Evolutionary conservation across 2,329 filamentous ascomycete species (phyloP).

Genomic region (Bipolaris zeicola): DNA sequence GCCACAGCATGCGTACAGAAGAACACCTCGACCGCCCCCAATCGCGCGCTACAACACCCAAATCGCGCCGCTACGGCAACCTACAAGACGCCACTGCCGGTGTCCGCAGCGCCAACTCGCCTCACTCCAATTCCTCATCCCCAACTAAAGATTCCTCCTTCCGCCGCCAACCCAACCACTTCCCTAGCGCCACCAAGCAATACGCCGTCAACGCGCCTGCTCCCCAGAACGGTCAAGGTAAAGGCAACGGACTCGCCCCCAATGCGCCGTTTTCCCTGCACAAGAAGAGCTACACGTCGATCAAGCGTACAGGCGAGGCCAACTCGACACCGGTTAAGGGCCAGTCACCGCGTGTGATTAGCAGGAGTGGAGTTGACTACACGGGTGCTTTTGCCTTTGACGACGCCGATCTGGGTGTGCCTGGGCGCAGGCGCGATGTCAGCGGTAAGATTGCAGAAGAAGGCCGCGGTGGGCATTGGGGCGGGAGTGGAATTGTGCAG

Average conservation of each 20-base stretch:
- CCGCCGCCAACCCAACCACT: constrained; percentile 22
- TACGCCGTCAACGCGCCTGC: constrained; percentile 38
- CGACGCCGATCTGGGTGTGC: constrained; percentile 34
- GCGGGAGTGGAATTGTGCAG: constrained; percentile 40
- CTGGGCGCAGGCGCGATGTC: constrained; percentile 56
- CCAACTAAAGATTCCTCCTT: constrained; percentile 29
- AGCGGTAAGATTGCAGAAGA: constrained; percentile 78
- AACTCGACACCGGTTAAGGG: constrained; percentile 35
- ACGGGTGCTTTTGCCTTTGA: constrained; percentile 45
- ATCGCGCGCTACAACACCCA: constrained; percentile 44
- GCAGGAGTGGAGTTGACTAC: constrained; percentile 55
- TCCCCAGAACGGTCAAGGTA: constrained; percentile 21
- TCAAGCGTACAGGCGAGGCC: constrained; percentile 41
- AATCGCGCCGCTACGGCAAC: constrained; percentile 55
- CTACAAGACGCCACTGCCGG: constrained; percentile 51
- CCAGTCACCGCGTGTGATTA: constrained; percentile 53
- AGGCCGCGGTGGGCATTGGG: constrained; percentile 57
- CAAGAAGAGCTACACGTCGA: constrained; percentile 42
- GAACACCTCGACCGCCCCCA: constrained; percentile 37
- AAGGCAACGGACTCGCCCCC: constrained; percentile 5
- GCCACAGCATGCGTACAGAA: constrained; percentile 30
- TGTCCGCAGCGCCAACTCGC: constrained; percentile 37
- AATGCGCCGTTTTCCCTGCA: constrained; percentile 34
- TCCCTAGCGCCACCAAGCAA: constrained; percentile 37
- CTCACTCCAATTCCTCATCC: constrained; percentile 33